Base-by-base conservation (phyloP, 257 asterid genomes). In the Hygrophila difformis region DNA sequence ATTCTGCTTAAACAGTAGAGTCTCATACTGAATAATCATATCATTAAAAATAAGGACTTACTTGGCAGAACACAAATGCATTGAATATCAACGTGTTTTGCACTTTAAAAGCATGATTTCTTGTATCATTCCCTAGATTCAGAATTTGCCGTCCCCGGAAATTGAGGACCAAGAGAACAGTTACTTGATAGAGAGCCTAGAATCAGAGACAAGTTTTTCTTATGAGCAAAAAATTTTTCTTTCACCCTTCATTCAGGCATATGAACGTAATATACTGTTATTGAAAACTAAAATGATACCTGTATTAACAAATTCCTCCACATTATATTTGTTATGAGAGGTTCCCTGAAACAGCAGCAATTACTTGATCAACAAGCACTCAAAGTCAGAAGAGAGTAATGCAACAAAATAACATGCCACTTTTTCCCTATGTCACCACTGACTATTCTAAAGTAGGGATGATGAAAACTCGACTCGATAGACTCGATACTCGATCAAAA, bases 101-200 rank as follows among this genome's bases (percentile, higher is more conserved):
- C 65, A 70, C 66, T 61, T 43, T 49, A 56, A 48, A 56, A 47
- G 85, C 81, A 29, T 58, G 71, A 19, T 39, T 69, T 7, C 53
- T n/a, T 5, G 42, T 39, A 39, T 64, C 63, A 39, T 54, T 71
- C 63, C 63, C 51, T 48, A 78, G 62, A 51, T 62, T 46, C 53
- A 82, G 69, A 39, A 82, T 40, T 26, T 63, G 55, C 35, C n/a
- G 48, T 46, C 93, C 93, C 13, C 70, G 58, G 62, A 78, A 82
- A 67, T 78, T 78, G 55, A 82, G 81, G 44, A 72, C 17, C n/a
- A 82, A 59, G 59, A 82, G 82, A 39, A 82, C 85, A 5, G 74
- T 63, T 53, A 78, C 93, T 75, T 78, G 93, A 70, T 82, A 82
- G 35, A 68, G 48, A 51, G 89, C 93, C 93, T 82, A 74, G 17